Conservation (phyloP, 1,284 basidiomycete genomes). For the Phaffia rhodozyma region DNA sequence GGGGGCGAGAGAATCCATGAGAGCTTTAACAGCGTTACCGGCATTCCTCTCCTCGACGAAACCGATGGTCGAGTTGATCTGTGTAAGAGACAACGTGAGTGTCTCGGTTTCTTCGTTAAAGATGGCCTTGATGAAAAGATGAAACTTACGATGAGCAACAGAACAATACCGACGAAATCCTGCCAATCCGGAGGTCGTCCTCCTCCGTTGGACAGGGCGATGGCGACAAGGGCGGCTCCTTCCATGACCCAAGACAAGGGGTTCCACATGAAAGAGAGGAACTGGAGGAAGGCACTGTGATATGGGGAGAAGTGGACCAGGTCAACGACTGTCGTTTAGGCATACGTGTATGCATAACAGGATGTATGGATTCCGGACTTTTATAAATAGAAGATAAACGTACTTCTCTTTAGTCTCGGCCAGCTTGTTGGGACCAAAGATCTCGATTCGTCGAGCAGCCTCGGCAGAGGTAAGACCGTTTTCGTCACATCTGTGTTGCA, state of each 20-base stretch:
- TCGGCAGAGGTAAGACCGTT: conserved; percentile 66
- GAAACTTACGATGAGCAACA: conserved; percentile 46
- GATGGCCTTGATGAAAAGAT: not conserved
- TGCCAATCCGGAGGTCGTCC: conserved; percentile 81
- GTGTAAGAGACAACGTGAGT: not conserved
- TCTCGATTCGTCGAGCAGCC: conserved; percentile 69
- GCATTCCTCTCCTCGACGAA: conserved; percentile 96
- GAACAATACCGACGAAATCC: conserved; percentile 93
- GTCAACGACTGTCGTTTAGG: not conserved
- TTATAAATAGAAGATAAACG: conserved; percentile 10
- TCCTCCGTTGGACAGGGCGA: conserved; percentile 88
- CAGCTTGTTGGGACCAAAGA: conserved; percentile 95
- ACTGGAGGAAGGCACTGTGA: conserved; percentile 45
- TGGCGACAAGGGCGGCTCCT: conserved; percentile 89
- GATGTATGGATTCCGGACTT: too few species aligned
- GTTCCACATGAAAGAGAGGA: conserved; percentile 97
- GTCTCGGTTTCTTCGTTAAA: not conserved
- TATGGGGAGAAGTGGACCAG: not conserved
- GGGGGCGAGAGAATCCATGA: conserved; percentile 97
- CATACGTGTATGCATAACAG: too few species aligned
- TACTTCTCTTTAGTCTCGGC: conserved; percentile 75
- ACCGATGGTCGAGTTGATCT: conserved; percentile 88
- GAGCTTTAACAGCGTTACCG: conserved; percentile 95
- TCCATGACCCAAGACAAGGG: conserved; percentile 99
- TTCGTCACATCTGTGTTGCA: conserved; percentile 38